These are phyloP conservation scores for Pythium rhizo-oryzae DNA, from an alignment of 352 stramenopile species.

Conservation along the genomic window DNA sequence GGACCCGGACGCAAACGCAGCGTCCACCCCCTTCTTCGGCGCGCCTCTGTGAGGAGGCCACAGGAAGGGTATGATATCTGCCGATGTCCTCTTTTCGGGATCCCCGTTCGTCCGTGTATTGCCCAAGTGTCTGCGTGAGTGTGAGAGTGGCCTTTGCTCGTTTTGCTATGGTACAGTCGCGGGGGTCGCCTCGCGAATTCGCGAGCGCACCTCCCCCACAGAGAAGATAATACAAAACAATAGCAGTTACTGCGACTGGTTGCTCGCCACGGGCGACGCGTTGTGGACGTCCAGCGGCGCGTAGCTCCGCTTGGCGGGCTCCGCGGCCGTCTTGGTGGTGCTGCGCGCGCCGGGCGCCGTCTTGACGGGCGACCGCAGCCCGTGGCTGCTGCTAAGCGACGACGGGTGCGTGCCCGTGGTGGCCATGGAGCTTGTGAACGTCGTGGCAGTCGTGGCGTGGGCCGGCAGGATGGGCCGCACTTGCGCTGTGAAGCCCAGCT, in stretches of 20 bases:
- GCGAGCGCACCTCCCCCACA: no score
- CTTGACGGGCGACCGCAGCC: not conserved
- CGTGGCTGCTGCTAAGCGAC: not conserved
- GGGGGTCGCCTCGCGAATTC: no score
- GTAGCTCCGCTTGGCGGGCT: not conserved
- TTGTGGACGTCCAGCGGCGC: conserved; percentile 27
- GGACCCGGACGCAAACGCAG: conserved; percentile 16
- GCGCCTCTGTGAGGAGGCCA: not conserved
- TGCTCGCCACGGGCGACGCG: conserved; percentile 26
- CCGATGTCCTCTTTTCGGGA: not conserved
- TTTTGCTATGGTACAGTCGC: no score
- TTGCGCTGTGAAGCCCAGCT: conserved; percentile 76
- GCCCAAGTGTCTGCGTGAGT: no score
- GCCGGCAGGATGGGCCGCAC: conserved; percentile 23
- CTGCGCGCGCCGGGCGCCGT: not conserved
- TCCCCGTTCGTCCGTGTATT: no score
- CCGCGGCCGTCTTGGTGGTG: no score
- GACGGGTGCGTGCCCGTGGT: not conserved
- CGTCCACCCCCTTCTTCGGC: conserved; percentile 11
- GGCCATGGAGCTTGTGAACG: not conserved
- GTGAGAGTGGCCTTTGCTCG: no score
- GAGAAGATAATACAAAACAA: no score
- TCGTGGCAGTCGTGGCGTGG: conserved; percentile 13
- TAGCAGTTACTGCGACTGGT: conserved; percentile 34
- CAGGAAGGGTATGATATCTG: conserved; percentile 9